A percentile compares a stretch with the other conserved stretches of the same genome.
These are phyloP conservation scores for Fraxinus quadrangulata DNA, from an alignment of 257 asterid species.

Conservation along the genomic window DNA sequence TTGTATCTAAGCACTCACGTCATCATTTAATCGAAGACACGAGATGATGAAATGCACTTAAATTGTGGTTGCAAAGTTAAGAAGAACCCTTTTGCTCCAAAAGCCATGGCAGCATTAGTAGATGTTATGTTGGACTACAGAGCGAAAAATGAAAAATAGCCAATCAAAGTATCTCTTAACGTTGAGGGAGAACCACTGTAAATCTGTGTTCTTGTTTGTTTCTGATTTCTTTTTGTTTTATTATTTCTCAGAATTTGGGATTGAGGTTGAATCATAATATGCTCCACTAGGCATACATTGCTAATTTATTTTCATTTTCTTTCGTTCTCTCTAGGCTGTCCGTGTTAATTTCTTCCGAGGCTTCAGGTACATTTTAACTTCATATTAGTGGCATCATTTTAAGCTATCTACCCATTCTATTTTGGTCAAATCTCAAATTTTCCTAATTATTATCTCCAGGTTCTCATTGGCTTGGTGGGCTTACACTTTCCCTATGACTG, in stretches of 20 bases:
- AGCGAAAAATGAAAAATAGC: no score
- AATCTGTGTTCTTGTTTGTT: no score
- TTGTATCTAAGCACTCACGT: neutral
- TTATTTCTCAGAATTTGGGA: neutral
- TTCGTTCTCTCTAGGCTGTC: conserved; percentile 54
- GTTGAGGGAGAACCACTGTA: neutral
- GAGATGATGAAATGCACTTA: no score
- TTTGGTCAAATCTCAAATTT: neutral
- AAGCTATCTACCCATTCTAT: neutral
- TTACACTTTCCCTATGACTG: conserved; percentile 90
- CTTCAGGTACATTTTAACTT: conserved; percentile 44
- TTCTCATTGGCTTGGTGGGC: conserved; percentile 97
- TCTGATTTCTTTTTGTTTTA: no score
- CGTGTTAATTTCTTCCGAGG: conserved; percentile 89
- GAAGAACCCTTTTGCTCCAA: no score
- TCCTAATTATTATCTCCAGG: conserved; percentile 21
- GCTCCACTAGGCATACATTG: neutral
- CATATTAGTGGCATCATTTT: neutral
- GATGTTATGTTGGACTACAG: no score
- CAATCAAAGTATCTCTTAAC: no score
- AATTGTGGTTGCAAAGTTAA: no score
- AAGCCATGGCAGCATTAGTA: no score
- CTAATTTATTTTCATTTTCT: conserved; percentile 21
- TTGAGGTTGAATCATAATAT: no score
- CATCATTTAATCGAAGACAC: no score